Evolutionary conservation across 2,329 filamentous ascomycete species (phyloP).

Genomic region (Diaporthe helianthi): DNA sequence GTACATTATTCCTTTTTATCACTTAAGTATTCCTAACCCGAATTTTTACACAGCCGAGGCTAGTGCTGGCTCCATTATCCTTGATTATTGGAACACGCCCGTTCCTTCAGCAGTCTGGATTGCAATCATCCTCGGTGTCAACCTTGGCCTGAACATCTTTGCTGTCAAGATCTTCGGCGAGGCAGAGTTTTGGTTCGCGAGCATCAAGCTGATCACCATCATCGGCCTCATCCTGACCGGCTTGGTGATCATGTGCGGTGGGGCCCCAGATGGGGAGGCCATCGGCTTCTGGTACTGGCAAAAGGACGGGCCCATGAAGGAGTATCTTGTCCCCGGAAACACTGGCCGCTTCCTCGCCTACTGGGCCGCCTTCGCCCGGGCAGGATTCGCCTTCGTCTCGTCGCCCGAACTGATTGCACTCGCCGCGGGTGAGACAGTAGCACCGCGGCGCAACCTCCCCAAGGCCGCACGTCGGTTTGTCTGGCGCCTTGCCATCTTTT

Average conservation of each 20-base stretch:
- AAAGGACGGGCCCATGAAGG: slow-evolving; percentile 52
- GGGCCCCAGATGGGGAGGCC: slow-evolving; percentile 24
- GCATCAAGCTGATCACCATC: slow-evolving; percentile 38
- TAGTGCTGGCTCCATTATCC: slow-evolving; percentile 52
- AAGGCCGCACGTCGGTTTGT: slow-evolving; percentile 69
- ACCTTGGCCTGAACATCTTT: slow-evolving; percentile 32
- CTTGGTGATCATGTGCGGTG: slow-evolving; percentile 34
- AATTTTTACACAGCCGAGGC: slow-evolving; percentile 45
- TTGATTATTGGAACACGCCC: slow-evolving; percentile 43
- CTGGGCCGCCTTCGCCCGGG: slow-evolving; percentile 63
- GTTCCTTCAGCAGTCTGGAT: slow-evolving; percentile 34
- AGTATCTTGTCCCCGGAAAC: slow-evolving; percentile 53
- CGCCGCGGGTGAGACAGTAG: slow-evolving; percentile 69
- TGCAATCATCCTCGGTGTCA: slow-evolving; percentile 32
- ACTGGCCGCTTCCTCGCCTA: slow-evolving; percentile 65
- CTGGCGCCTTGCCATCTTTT: slow-evolving; percentile 68
- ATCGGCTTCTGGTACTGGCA: slow-evolving; percentile 49
- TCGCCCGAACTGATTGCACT: slow-evolving; percentile 67
- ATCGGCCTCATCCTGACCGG: slow-evolving; percentile 32
- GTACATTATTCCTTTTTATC: too few species aligned
- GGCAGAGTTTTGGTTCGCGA: slow-evolving; percentile 39
- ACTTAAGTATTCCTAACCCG: too few species aligned
- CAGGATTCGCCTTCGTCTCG: slow-evolving; percentile 68
- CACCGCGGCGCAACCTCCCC: slow-evolving; percentile 70
- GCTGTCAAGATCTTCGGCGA: slow-evolving; percentile 34